phyloP scores from a whole-genome alignment of 192 early-diverging fungal species.

The Cetraspora pellucida region DNA sequence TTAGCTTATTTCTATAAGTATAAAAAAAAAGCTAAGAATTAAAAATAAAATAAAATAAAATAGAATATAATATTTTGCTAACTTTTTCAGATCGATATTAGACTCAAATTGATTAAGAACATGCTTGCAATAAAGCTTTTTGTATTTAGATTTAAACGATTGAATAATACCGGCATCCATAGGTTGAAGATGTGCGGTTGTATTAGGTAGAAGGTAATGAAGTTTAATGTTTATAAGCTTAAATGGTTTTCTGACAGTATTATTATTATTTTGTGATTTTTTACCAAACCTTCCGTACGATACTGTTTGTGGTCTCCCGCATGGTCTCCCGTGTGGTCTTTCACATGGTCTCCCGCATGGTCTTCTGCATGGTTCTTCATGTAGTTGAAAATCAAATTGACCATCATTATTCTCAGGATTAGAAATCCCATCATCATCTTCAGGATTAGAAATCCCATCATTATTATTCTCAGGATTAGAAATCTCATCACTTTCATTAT shows the following conservation, averaged over 20 bases:
- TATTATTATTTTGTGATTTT: too few species aligned
- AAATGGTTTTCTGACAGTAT: too few species aligned
- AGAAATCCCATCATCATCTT: too few species aligned
- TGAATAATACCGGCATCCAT: not conserved
- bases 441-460: too few species aligned
- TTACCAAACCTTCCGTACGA: too few species aligned
- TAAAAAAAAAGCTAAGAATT: not conserved
- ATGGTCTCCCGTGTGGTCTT: not conserved
- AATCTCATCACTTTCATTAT: not conserved
- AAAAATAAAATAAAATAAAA: not conserved
- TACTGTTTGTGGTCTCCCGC: not conserved
- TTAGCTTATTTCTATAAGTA: not conserved
- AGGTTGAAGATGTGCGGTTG: not conserved
- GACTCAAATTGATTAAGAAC: not conserved
- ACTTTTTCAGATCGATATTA: not conserved
- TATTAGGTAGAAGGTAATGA: not conserved
- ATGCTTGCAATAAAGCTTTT: conserved; percentile 4
- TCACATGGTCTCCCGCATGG: not conserved
- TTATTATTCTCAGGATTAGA: not conserved
- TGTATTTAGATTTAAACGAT: not conserved
- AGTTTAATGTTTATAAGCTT: not conserved
- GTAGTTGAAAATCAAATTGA: not conserved
- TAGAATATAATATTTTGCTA: too few species aligned
- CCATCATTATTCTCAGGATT: too few species aligned
- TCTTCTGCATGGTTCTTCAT: not conserved